Base-by-base conservation (phyloP, 257 asterid genomes). In the Capsicum pubescens region DNA sequence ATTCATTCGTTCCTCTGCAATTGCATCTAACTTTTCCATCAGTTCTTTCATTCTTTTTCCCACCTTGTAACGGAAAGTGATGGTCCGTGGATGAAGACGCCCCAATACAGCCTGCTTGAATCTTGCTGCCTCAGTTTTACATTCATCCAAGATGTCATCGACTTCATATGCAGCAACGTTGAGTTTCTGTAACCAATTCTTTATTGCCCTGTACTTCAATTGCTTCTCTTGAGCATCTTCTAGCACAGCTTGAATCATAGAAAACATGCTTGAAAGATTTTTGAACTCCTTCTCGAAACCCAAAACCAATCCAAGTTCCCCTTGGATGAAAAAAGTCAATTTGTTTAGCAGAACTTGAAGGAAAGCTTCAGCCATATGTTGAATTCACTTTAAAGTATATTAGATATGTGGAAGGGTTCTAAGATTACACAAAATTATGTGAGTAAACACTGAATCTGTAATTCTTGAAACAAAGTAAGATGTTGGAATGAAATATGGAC, bases 31-130 rank as follows among this genome's bases (percentile, higher is more conserved):
- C 15, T 86, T 86, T 1, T 17, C 19, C 4, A 70, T 55, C 16
- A 71, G 56, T 32, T 77, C 14, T 44, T 80, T 85, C 72, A 87
- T 77, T 80, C 85, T 83, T n/a, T 50, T 61, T 7, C 84, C 91
- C 32, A 88, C 44, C 50, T 80, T 88, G 64, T 12, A 77, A 2
- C 82, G 83, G 39, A 81, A 68, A 36, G 81, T 19, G 32, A 87
- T 44, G 0, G 66, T 64, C 56, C 60, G 12, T 67, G 76, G 54
- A 19, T 63, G 71, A 48, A 52, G 16, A 21, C 39, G 10, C 12
- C 39, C 11, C 7, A 68, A 50, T 17, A 48, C 67, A 32, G 64
- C 60, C 3, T 16, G 44, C 16, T 39, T 80, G 56, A 54, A 10
- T 32, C 39, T 64, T 10, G 76, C 52, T 14, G 64, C 17, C 39